Evolutionary conservation across 257 asterid genomes (phyloP), one percentile per base, ranked within the genome.

Genomic region (Fraxinus anomala): DNA sequence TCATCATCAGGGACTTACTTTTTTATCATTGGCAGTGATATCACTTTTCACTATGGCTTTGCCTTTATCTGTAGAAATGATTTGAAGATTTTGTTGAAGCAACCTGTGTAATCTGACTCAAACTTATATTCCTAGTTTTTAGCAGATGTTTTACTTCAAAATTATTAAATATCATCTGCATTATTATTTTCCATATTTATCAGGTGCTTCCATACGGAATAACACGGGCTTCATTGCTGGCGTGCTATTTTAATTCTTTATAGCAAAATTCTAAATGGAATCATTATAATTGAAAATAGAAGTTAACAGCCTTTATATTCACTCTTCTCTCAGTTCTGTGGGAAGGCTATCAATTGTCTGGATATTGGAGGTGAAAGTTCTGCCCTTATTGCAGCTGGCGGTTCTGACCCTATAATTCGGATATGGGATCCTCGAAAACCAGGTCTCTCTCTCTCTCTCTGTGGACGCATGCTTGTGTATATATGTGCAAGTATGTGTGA

Each of bases 351-450:
- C 42, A 92, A 86, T 84, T 92, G 97, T 83, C 90, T 96, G 82
- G 94, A 89, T 83, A 85, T 96, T 86, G 99, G 99, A 76, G 99
- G 99, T 75, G 98, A 96, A 83, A 85, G 98, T 88, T 93, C 96
- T 49, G 79, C 90, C 79, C 99, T 96, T 73, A 74, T 96, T 68
- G 98, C 92, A 24, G 99, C 85, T 76, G 99, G 97, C 26, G 86
- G 91, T 77, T 89, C 98, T 73, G 98, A 96, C 70, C 93, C 92
- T 26, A 81, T 88, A 79, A 91, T 96, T 84, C 90, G 98, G 78
- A 79, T 96, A 88, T 96, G 99, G 99, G 99, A 96, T 89, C 99
- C 97, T 82, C 97, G 99, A 82, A 96, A 90, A 84, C 99, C 99
- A 82, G 97, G 97, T 92, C 26, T 69, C n/a, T 65, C 68, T 68